Base-by-base conservation (phyloP, 768 basidiomycete species). In the Gloeophyllum trabeum region DNA sequence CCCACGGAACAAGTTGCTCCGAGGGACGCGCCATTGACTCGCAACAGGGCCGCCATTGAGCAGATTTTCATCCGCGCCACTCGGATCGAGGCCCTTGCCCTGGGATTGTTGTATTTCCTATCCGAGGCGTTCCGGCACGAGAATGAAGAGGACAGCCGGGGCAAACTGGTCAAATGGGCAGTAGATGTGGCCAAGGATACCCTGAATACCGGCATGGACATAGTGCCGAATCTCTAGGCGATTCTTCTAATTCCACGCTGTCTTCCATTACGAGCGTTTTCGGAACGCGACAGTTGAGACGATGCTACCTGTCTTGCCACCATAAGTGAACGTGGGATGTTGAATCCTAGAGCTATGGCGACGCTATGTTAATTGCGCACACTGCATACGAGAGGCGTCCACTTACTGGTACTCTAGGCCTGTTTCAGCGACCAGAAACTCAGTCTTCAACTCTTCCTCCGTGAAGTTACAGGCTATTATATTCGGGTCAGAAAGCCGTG, bases 51-150 rank as follows among this genome's bases (percentile, higher is more conserved):
- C 18, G 55, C 75, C 2, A 55, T 94, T 5, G 86, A 94, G 58
- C 79, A 84, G 43, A 71, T 90, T 0, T 84, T 93, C 57, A 66
- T 82, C 53, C 90, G 86, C 54, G 79, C 76, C 0, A 70, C 79
- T 6, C 70, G 75, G 35, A 63, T 81, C 19, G 69, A 79, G 45
- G 63, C 71, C 13, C 65, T 96, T 34, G 75, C 81, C 0, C 75
- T 82, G 55, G 92, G 93, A 0, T 55, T 92, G 43, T 61, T 79
- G 14, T 87, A 80, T 55, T 87, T 89, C 58, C 53, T 94, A 26
- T 59, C 62, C 51, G 69, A 46, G 51, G 63, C 53, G 40, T 66
- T 54, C 65, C 70, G 49, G 51, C 57, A 45, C 48, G 53, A 56
- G 23, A 56, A 62, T 37, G 65, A 61, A 39, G 65, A 61, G 24